Evolutionary conservation across 306 rosid genomes (phyloP).

Genomic region (Rosa lucieae): DNA sequence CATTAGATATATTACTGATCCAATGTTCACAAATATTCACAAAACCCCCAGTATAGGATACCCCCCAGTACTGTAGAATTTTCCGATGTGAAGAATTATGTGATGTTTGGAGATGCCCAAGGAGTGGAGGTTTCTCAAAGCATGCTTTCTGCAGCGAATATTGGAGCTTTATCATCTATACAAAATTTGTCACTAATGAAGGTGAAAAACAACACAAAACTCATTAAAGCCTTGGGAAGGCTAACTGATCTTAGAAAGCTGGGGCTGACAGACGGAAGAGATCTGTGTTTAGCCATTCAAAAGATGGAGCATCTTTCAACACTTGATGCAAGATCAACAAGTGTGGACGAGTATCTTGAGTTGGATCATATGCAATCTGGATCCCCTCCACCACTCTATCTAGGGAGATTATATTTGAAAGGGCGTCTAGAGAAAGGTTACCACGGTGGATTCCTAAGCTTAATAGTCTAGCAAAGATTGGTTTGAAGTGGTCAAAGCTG

Average conservation of each 20-base stretch:
- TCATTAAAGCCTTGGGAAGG: background rate
- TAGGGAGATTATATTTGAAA: background rate
- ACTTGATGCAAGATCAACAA: background rate
- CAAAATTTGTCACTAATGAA: conserved; percentile 17
- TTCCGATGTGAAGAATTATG: background rate
- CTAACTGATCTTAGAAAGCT: background rate
- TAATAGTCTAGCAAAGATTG: background rate
- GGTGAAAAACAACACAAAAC: background rate
- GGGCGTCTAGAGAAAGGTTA: background rate
- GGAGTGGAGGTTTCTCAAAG: background rate
- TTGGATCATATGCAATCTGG: conserved; percentile 5
- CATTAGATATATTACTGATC: too few relatives aligned
- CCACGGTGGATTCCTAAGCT: background rate
- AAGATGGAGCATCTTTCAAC: conserved; percentile 7
- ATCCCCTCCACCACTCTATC: background rate
- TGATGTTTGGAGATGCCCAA: background rate
- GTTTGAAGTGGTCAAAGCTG: conserved; percentile 16
- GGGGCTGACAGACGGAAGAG: background rate
- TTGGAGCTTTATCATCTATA: conserved; percentile 7
- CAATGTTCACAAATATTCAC: too few relatives aligned
- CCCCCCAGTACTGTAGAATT: too few relatives aligned
- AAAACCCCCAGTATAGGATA: too few relatives aligned
- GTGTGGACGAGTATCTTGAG: background rate
- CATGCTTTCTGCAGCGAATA: background rate
- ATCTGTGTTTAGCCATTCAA: background rate